Percentiles rank a stretch among this genome's conserved stretches.
Evolutionary conservation across 2,329 filamentous ascomycete species (phyloP).

Genomic region (Lachnellula occidentalis): DNA sequence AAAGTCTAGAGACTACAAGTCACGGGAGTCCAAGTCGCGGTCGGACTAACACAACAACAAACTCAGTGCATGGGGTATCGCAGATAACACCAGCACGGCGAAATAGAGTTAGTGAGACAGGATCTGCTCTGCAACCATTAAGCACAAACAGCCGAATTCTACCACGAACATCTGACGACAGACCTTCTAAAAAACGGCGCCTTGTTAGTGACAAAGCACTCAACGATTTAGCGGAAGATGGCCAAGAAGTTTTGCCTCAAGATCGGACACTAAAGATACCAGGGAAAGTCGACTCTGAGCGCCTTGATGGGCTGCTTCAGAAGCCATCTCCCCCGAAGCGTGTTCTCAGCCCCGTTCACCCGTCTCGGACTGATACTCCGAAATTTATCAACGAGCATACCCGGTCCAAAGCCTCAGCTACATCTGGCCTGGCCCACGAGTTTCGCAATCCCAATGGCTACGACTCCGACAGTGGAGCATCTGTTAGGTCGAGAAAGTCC

Average conservation of each 20-base stretch:
- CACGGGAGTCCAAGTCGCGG: conserved; percentile 1
- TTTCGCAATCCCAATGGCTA: not conserved
- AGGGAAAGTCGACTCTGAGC: conserved; percentile 1
- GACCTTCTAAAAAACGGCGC: conserved; percentile 14
- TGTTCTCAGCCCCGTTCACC: conserved; percentile 7
- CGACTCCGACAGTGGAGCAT: not conserved
- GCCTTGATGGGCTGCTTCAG: conserved; percentile 17
- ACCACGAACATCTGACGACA: conserved; percentile 17
- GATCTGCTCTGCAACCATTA: conserved; percentile 20
- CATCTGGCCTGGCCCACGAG: not conserved
- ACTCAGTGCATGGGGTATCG: not conserved
- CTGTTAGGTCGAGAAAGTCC: not conserved
- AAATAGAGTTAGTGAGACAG: not conserved
- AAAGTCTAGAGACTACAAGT: not conserved
- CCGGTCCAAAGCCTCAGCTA: not conserved
- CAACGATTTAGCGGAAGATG: conserved; percentile 23
- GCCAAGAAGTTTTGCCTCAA: conserved; percentile 7
- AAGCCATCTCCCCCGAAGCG: conserved; percentile 21
- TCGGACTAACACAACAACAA: not conserved
- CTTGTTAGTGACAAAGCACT: conserved; percentile 15
- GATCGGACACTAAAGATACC: not conserved
- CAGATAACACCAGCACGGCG: not conserved
- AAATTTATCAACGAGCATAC: not conserved
- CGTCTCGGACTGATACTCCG: not conserved
- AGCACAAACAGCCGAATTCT: conserved; percentile 26